phyloP scores from a whole-genome alignment of 108 stramenopile species.

The Craspedostauros australis region DNA sequence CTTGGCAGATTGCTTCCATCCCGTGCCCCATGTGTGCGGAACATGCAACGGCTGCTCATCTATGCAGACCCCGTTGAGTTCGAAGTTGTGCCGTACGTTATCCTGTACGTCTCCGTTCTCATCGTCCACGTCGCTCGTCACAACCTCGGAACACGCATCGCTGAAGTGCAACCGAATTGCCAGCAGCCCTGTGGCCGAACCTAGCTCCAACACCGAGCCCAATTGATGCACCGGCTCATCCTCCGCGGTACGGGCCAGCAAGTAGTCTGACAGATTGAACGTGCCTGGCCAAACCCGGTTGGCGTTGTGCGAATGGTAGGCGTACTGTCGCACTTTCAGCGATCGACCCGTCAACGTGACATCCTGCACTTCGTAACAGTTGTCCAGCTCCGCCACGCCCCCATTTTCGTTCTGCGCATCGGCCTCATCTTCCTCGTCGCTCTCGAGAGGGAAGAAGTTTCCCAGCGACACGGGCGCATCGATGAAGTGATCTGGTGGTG shows the following conservation, averaged over 20 bases:
- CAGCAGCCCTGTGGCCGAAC: constrained; percentile 18
- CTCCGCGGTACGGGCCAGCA: neutral
- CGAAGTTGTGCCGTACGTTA: constrained; percentile 12
- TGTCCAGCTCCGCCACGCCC: too few relatives aligned
- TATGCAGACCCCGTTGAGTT: constrained; percentile 2
- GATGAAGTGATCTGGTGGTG: neutral
- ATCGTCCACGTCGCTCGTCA: constrained; percentile 14
- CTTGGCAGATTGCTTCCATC: constrained; percentile 8
- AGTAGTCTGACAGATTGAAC: constrained; percentile 22
- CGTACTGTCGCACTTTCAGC: constrained; percentile 16
- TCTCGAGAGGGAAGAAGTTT: neutral
- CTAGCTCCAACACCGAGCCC: constrained; percentile 16
- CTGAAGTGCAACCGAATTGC: constrained; percentile 2
- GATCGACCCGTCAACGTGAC: constrained; percentile 1
- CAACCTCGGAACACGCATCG: neutral
- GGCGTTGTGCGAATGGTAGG: constrained; percentile 30
- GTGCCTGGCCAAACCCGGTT: constrained; percentile 37
- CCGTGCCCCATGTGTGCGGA: constrained; percentile 25
- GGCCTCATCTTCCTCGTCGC: neutral
- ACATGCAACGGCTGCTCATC: constrained; percentile 8
- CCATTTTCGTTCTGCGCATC: too few relatives aligned
- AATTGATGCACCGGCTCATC: neutral
- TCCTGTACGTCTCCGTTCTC: constrained; percentile 4
- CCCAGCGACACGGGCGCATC: neutral
- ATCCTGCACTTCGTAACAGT: constrained; percentile 7